Base-by-base conservation (phyloP, 2,329 filamentous ascomycete genomes). In the Fusarium praegraminearum region DNA sequence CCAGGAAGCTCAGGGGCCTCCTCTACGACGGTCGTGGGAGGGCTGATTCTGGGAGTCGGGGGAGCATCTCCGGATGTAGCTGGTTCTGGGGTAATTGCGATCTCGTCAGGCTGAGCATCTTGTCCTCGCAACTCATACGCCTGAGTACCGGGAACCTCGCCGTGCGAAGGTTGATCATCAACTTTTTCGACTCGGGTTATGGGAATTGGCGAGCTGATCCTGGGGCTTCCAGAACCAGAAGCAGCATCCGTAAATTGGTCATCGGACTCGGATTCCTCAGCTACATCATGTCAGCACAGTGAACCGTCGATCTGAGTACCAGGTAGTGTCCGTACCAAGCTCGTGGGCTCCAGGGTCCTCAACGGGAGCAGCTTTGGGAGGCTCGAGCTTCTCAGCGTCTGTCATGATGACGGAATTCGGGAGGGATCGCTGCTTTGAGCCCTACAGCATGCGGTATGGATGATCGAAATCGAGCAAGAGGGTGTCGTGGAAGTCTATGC, bases 191-290 rank as follows among this genome's bases (percentile, higher is more conserved):
- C 83, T 56, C 86, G 80, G 26, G 86, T 88, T 66, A 81, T 84
- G n/a, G 87, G 88, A 56, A 89, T 84, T 22, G 87, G 85, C 16
- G 86, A 86, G 65, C 76, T 78, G 41, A 78, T 74, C 8, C 78
- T 79, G 11, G 80, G 82, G 76, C 78, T 86, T 70, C 73, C 78
- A 61, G 76, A 82, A 58, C 78, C 84, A 35, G 88, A 89, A 57
- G 86, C 86, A 35, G 89, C 89, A 76, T 91, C 89, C 52, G 87
- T 90, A 78, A 90, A 91, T 79, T 91, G 89, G 71, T 91, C 89
- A 46, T 91, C 89, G 30, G 88, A 90, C 67, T 91, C 89, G 50
- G 89, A 90, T 32, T 82, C 83, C 63, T 86, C 86, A 80, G 77
- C 78, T 78, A 54, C 47, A 70, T 79, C 67, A 80, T 53, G 71